phyloP scores from a whole-genome alignment of 495 filamentous ascomycete genomes.

The Podospora pseudopauciseta region DNA sequence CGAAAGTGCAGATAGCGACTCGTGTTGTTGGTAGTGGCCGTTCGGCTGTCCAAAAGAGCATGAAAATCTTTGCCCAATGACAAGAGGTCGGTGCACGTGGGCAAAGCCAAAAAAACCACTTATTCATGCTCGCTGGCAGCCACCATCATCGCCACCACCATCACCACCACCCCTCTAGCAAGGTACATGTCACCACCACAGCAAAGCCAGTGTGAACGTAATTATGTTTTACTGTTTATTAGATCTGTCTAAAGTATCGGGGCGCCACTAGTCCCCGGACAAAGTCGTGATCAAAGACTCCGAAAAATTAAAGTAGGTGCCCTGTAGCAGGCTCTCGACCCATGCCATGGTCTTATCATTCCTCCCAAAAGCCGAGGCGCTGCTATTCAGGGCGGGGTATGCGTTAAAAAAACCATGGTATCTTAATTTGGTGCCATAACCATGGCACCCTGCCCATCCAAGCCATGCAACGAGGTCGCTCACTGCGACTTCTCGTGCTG shows the following conservation, averaged over 20 bases:
- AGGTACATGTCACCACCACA: slow-evolving; percentile 2
- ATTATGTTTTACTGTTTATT: slow-evolving; percentile 39
- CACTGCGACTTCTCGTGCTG: slow-evolving; percentile 76
- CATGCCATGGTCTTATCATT: slow-evolving; percentile 23
- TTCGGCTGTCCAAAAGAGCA: not conserved
- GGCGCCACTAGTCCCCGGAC: slow-evolving; percentile 24
- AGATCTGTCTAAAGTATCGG: slow-evolving; percentile 33
- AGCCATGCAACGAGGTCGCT: slow-evolving; percentile 19
- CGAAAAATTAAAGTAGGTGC: slow-evolving; percentile 39
- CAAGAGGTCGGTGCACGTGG: not conserved
- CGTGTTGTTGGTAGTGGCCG: not conserved
- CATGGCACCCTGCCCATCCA: slow-evolving; percentile 5
- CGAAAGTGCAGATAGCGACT: not conserved
- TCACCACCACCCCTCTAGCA: not conserved
- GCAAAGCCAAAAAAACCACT: not conserved
- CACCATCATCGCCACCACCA: not conserved
- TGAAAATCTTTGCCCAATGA: not conserved
- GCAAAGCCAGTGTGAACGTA: not conserved
- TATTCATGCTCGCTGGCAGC: not conserved
- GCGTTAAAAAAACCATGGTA: slow-evolving; percentile 7
- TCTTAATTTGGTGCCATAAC: slow-evolving; percentile 7
- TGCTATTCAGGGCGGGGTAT: slow-evolving; percentile 11
- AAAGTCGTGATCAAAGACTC: slow-evolving; percentile 29
- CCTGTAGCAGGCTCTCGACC: slow-evolving; percentile 21
- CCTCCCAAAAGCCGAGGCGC: slow-evolving; percentile 21